Percentiles rank a stretch among this genome's conserved stretches.
Evolutionary conservation across 176 grass and related monocot genomes (phyloP).

Genomic region (Phoenix roebelenii): DNA sequence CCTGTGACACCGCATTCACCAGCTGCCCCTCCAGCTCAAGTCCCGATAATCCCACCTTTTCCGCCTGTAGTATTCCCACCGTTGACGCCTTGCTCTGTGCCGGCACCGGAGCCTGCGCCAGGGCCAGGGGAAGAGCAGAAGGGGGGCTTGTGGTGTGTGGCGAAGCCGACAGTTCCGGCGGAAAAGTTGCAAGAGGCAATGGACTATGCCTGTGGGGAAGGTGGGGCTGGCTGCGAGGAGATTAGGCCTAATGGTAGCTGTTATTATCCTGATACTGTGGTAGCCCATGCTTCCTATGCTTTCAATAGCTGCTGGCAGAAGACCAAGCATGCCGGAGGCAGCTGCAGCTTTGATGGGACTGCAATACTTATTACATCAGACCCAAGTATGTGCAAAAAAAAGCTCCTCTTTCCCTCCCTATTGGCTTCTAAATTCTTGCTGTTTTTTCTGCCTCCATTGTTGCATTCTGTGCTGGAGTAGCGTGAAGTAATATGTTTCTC

Average conservation of each 20-base stretch:
- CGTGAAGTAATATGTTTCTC: too few relatives aligned
- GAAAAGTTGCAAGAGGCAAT: slow-evolving; percentile 39
- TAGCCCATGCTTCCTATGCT: slow-evolving; percentile 29
- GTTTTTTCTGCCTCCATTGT: too few relatives aligned
- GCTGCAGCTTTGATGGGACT: slow-evolving; percentile 30
- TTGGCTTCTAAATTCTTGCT: too few relatives aligned
- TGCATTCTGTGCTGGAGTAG: too few relatives aligned
- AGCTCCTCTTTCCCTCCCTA: too few relatives aligned
- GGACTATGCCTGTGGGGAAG: slow-evolving; percentile 37
- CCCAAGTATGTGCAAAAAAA: slow-evolving; percentile 19
- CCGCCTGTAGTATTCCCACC: neutral
- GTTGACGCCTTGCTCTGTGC: slow-evolving; percentile 8
- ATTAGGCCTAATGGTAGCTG: slow-evolving; percentile 26
- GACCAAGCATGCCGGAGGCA: slow-evolving; percentile 26
- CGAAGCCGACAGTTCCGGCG: slow-evolving; percentile 28
- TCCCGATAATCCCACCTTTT: too few relatives aligned
- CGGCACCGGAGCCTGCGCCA: slow-evolving; percentile 3
- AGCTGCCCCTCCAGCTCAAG: too few relatives aligned
- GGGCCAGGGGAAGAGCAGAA: neutral
- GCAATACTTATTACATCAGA: slow-evolving; percentile 31
- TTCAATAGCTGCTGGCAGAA: slow-evolving; percentile 46
- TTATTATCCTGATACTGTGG: slow-evolving; percentile 27
- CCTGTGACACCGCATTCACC: too few relatives aligned
- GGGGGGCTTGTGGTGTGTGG: slow-evolving; percentile 29
- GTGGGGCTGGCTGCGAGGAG: slow-evolving; percentile 28